phyloP scores from a whole-genome alignment of 129 eudicot species.

The Calendula officinalis region DNA sequence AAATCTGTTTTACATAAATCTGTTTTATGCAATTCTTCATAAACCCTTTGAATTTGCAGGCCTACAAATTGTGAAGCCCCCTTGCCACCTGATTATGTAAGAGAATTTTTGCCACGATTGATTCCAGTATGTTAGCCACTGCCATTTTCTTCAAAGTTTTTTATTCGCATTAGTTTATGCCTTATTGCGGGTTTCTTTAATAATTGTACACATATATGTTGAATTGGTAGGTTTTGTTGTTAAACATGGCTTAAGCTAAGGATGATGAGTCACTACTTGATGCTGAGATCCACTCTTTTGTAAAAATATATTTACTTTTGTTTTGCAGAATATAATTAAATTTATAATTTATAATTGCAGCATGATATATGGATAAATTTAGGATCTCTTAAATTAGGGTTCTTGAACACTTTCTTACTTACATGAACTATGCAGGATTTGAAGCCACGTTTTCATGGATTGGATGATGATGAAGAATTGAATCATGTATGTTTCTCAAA shows the following conservation, averaged over 20 bases:
- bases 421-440: slow-evolving; percentile 59
- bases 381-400: slow-evolving; percentile 7
- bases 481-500: slow-evolving; percentile 59
- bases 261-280: slow-evolving; percentile 92
- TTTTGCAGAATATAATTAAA: slow-evolving; percentile 12
- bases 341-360: slow-evolving; percentile 45
- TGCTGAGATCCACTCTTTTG: slow-evolving; percentile 59
- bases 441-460: slow-evolving; percentile 95
- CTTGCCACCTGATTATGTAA: slow-evolving; percentile 81
- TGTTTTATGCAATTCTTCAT: neutral
- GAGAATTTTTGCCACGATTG: slow-evolving; percentile 78
- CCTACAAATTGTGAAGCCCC: slow-evolving; percentile 93
- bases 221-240: too few relatives aligned
- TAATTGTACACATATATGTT: slow-evolving; percentile 6
- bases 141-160: neutral
- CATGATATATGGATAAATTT: slow-evolving; percentile 87
- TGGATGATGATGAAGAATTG: slow-evolving; percentile 92
- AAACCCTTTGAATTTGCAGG: slow-evolving; percentile 44
- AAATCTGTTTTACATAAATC: neutral
- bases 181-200: neutral
- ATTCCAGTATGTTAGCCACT: slow-evolving; percentile 63
- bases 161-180: neutral
- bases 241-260: slow-evolving; percentile 89
- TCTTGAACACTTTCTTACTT: slow-evolving; percentile 16
- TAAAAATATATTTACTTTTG: neutral